Percentiles rank a stretch among this genome's conserved stretches.
These are phyloP conservation scores for Diaporthe capsici DNA, from an alignment of 2,329 filamentous ascomycete genomes.

Conservation along the genomic window DNA sequence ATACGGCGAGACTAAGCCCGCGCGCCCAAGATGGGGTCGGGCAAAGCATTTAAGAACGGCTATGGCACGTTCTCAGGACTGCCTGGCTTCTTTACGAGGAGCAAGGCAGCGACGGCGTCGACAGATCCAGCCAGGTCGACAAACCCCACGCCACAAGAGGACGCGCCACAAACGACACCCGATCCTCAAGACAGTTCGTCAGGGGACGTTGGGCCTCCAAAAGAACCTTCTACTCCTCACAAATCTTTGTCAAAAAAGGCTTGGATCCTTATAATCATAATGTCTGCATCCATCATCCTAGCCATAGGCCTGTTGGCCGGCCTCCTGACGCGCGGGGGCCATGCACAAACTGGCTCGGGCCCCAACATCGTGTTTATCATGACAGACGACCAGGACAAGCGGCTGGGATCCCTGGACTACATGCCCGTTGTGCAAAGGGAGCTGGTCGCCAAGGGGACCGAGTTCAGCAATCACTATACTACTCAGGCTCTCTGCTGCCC, in stretches of 20 bases:
- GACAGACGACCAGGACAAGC: constrained; percentile 45
- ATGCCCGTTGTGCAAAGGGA: constrained; percentile 44
- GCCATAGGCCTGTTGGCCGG: constrained; percentile 38
- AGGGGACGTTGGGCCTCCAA: neutral
- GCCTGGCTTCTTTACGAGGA: neutral
- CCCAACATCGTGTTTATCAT: constrained; percentile 48
- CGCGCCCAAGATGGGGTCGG: constrained; percentile 15
- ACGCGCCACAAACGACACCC: neutral
- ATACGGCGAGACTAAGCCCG: constrained; percentile 2
- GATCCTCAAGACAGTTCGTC: constrained; percentile 12
- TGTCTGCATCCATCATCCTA: constrained; percentile 34
- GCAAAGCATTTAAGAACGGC: constrained; percentile 31
- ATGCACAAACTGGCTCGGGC: constrained; percentile 18
- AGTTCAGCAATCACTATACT: constrained; percentile 48
- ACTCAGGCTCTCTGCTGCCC: constrained; percentile 49
- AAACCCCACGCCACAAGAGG: neutral
- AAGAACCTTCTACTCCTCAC: neutral
- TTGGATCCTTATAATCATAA: constrained; percentile 36
- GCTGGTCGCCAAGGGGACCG: constrained; percentile 45
- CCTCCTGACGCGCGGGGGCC: constrained; percentile 33
- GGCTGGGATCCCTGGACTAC: constrained; percentile 43
- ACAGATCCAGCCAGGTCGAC: neutral
- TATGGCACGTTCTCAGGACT: constrained; percentile 31
- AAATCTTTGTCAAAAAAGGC: constrained; percentile 11
- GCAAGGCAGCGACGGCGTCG: constrained; percentile 6